Percentiles rank a stretch among this genome's conserved stretches.
These are phyloP conservation scores for Psophocarpus tetragonolobus DNA, from an alignment of 306 rosid genomes.

Conservation along the genomic window DNA sequence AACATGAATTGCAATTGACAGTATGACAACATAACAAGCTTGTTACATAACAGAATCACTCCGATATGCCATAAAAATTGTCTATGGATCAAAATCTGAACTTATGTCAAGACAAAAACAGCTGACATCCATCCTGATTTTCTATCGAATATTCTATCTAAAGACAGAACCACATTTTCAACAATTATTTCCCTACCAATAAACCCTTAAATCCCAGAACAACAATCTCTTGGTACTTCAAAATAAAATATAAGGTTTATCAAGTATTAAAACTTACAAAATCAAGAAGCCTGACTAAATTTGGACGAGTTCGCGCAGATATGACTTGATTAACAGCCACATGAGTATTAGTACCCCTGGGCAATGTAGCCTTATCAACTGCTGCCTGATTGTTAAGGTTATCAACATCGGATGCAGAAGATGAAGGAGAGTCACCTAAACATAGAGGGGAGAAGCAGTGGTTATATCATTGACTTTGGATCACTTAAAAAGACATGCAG, in stretches of 20 bases:
- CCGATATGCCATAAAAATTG: slow-evolving; percentile 8
- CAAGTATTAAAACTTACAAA: slow-evolving; percentile 55
- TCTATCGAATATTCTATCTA: slow-evolving; percentile 2
- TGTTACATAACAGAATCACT: slow-evolving; percentile 12
- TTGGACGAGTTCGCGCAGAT: slow-evolving; percentile 52
- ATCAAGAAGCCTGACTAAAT: slow-evolving; percentile 63
- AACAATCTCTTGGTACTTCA: slow-evolving; percentile 3
- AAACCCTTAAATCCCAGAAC: not conserved
- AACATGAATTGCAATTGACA: not conserved
- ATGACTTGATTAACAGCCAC: slow-evolving; percentile 55
- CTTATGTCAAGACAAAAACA: not conserved
- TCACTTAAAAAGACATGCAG: slow-evolving; percentile 3
- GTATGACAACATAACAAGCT: not conserved
- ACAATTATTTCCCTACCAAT: not conserved
- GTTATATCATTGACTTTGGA: slow-evolving; percentile 22
- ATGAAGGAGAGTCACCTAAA: slow-evolving; percentile 77
- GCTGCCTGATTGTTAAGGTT: slow-evolving; percentile 60
- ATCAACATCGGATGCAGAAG: slow-evolving; percentile 81
- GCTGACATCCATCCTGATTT: not conserved
- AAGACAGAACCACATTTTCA: not conserved
- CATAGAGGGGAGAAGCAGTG: slow-evolving; percentile 11
- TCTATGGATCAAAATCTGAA: not conserved
- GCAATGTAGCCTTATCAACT: slow-evolving; percentile 50
- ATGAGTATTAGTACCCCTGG: slow-evolving; percentile 45
- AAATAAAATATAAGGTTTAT: slow-evolving; percentile 7